Evolutionary conservation across 768 basidiomycete species (phyloP), one percentile per base, ranked within the genome.

Genomic region (Mycena filopes): DNA sequence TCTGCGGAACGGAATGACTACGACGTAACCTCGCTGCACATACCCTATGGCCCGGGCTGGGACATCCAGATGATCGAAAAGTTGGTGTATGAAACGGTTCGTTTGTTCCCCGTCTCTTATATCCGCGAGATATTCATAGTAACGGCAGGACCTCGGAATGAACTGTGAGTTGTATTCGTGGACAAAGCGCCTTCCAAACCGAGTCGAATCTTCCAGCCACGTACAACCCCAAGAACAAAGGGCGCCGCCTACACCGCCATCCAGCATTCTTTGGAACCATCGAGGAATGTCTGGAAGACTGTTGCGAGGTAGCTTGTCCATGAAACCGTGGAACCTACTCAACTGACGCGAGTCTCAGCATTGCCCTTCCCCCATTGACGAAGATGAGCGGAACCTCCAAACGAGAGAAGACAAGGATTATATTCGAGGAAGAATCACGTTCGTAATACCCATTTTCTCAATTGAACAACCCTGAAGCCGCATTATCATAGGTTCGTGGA

Each of bases 41-140:
- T 88, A 45, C 87, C 87, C 0, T 89, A 89, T 71, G 87, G 87
- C 7, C 86, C 85, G 28, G 84, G 85, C 4, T 88, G 86, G 85
- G 81, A 85, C 68, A 83, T 86, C 5, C 78, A 80, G 41, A 78
- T 84, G 54, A 86, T 88, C 55, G 84, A 87, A 57, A 87, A 83
- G 63, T 71, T 87, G 54, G 78, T 89, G 20, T 88, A 85, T 71
- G 82, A 85, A 69, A 88, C 86, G 40, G 87, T 86, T 72, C 36
- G 36, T 15, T 15, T 36, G 9, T 10, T 36, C 10, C 10, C 15
- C 15, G 9, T 15, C 41, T 46, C n/a, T 41, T 51, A n/a, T n/a
- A n/a, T n/a, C n/a, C 53, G 45, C 57, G 55, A 21, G 25, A 16
- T 2, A 28, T 47, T 75, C 15, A 71, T 36, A 16, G 3, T 2